A percentile compares a stretch with the other conserved stretches of the same genome.
Evolutionary conservation across 345 rosid species (phyloP).

Genomic region (Geranium brycei): DNA sequence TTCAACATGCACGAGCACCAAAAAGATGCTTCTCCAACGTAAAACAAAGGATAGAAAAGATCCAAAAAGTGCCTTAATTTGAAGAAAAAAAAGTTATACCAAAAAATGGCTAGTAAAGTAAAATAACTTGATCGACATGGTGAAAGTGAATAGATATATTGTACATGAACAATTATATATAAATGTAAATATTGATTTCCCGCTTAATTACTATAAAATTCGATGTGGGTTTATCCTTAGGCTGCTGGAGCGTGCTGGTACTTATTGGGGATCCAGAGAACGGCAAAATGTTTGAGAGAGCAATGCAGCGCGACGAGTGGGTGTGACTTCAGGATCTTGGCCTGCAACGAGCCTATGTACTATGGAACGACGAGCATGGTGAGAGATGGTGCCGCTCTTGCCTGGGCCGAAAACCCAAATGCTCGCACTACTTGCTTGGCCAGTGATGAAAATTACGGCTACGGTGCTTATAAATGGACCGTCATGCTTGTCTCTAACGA

Average conservation of each 20-base stretch:
- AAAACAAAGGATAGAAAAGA: too few species aligned
- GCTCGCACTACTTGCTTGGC: constrained; percentile 53
- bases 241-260: constrained; percentile 99
- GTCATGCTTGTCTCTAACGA: constrained; percentile 70
- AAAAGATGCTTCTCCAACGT: too few species aligned
- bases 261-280: constrained; percentile 75
- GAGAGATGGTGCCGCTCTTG: constrained; percentile 31
- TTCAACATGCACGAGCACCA: too few species aligned
- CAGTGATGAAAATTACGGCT: constrained; percentile 40
- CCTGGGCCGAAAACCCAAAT: constrained; percentile 49
- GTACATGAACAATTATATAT: too few species aligned
- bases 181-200: too few species aligned
- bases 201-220: too few species aligned
- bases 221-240: constrained; percentile 18
- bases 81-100: too few species aligned
- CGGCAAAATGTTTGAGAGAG: constrained; percentile 65
- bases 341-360: constrained; percentile 63
- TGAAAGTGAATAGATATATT: too few species aligned
- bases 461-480: constrained; percentile 89
- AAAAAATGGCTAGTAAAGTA: too few species aligned
- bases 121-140: too few species aligned
- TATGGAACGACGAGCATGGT: constrained; percentile 51
- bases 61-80: too few species aligned
- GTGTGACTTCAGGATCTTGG: constrained; percentile 40
- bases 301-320: constrained; percentile 41